phyloP scores from a whole-genome alignment of 257 asterid species.

The Verbascum thapsus region DNA sequence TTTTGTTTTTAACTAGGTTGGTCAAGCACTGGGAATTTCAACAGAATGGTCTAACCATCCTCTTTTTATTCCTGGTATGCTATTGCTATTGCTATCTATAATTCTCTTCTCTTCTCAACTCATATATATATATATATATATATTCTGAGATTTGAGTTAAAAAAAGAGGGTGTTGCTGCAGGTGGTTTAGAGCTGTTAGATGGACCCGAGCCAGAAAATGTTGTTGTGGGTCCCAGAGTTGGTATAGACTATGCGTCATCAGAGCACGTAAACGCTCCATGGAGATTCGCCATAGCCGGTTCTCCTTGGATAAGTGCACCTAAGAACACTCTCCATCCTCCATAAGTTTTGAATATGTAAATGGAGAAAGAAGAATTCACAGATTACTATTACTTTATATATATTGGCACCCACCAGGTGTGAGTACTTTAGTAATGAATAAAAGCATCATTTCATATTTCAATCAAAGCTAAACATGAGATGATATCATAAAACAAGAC shows the following conservation, averaged over 20 bases:
- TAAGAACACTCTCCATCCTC: conserved; percentile 67
- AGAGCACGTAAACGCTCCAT: conserved; percentile 69
- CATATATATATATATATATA: neutral
- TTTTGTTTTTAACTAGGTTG: conserved; percentile 57
- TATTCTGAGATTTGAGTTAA: conserved; percentile 4
- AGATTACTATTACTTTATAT: no score
- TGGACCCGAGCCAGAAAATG: conserved; percentile 72
- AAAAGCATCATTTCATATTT: no score
- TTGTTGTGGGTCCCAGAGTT: conserved; percentile 86
- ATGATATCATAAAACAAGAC: conserved; percentile 24
- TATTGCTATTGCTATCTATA: no score
- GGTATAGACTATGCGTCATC: conserved; percentile 86
- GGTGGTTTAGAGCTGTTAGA: conserved; percentile 93
- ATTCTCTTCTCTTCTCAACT: no score
- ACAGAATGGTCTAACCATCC: conserved; percentile 92
- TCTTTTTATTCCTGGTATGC: conserved; percentile 70
- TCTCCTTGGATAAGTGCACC: conserved; percentile 93
- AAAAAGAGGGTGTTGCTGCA: conserved; percentile 32
- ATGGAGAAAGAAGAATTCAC: no score
- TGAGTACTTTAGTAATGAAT: no score
- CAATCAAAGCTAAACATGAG: no score
- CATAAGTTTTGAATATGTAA: no score
- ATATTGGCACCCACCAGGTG: no score
- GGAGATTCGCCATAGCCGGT: conserved; percentile 91
- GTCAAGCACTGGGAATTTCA: conserved; percentile 88